Evolutionary conservation across 371 early-diverging fungal genomes (phyloP).

Genomic region (Mortierella sp.): DNA sequence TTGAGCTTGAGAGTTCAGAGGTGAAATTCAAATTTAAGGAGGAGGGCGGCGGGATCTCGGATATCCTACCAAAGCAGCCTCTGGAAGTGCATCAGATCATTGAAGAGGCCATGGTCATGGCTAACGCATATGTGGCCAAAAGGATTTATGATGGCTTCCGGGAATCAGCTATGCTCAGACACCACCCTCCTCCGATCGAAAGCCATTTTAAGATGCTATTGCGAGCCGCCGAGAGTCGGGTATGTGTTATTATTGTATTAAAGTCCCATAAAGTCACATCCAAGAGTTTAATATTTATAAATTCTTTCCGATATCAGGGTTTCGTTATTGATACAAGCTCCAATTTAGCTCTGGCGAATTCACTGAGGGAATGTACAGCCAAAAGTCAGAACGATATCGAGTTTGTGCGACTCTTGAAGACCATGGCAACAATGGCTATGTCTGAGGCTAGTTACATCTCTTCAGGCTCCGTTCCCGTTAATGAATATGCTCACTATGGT

Average conservation of each 20-base stretch:
- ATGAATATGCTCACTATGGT: conserved; percentile 85
- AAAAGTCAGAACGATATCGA: conserved; percentile 65
- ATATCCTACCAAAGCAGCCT: conserved; percentile 81
- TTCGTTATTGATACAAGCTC: conserved; percentile 72
- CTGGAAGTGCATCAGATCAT: conserved; percentile 95
- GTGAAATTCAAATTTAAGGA: conserved; percentile 79
- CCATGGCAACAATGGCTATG: conserved; percentile 86
- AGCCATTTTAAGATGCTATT: conserved; percentile 78
- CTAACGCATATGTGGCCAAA: conserved; percentile 94
- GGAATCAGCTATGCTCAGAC: conserved; percentile 89
- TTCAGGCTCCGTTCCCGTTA: conserved; percentile 63
- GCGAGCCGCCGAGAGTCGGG: conserved; percentile 71
- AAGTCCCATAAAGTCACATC: neutral
- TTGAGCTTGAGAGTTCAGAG: conserved; percentile 82
- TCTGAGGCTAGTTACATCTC: conserved; percentile 80
- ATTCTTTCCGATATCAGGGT: conserved; percentile 57
- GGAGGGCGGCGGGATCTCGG: conserved; percentile 70
- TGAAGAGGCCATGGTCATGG: conserved; percentile 99
- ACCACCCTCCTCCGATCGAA: conserved; percentile 80
- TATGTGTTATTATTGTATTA: conserved; percentile 20
- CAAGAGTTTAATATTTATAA: neutral
- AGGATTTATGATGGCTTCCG: conserved; percentile 85
- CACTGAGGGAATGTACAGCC: conserved; percentile 60
- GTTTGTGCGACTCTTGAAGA: conserved; percentile 70
- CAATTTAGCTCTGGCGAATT: conserved; percentile 75